These are phyloP conservation scores for Exophiala calicioides DNA, from an alignment of 2,329 filamentous ascomycete genomes.

Conservation along the genomic window DNA sequence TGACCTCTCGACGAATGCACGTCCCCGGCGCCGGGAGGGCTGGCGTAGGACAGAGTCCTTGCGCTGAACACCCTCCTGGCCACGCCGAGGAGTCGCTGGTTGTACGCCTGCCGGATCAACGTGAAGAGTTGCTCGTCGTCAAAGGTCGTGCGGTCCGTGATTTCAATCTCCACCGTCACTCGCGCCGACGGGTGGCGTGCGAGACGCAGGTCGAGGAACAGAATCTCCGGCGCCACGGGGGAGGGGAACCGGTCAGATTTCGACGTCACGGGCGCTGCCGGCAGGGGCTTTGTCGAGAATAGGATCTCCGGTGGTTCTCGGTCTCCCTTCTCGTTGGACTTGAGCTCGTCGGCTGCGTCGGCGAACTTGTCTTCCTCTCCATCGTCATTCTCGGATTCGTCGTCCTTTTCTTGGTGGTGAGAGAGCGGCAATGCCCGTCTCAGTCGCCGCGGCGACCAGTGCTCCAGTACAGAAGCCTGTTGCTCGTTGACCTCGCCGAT, in stretches of 20 bases:
- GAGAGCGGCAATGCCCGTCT: conserved; percentile 14
- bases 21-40: not conserved
- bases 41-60: conserved; percentile 24
- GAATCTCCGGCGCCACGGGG: conserved; percentile 25
- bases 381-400: conserved; percentile 8
- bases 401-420: conserved; percentile 6
- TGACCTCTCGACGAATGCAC: no score
- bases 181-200: conserved; percentile 20
- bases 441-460: not conserved
- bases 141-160: conserved; percentile 26
- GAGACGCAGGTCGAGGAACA: conserved; percentile 30
- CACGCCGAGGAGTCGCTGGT: conserved; percentile 23
- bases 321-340: conserved; percentile 4
- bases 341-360: conserved; percentile 6
- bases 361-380: not conserved
- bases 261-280: conserved; percentile 4
- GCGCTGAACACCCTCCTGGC: conserved; percentile 21
- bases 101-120: conserved; percentile 25
- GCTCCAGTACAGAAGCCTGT: not conserved
- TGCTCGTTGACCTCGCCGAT: conserved; percentile 19
- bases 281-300: conserved; percentile 14
- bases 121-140: conserved; percentile 32
- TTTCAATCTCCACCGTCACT: conserved; percentile 24
- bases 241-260: conserved; percentile 29
- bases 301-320: conserved; percentile 14